Evolutionary conservation across 306 rosid species (phyloP).

Genomic region (Cicer bijugum): DNA sequence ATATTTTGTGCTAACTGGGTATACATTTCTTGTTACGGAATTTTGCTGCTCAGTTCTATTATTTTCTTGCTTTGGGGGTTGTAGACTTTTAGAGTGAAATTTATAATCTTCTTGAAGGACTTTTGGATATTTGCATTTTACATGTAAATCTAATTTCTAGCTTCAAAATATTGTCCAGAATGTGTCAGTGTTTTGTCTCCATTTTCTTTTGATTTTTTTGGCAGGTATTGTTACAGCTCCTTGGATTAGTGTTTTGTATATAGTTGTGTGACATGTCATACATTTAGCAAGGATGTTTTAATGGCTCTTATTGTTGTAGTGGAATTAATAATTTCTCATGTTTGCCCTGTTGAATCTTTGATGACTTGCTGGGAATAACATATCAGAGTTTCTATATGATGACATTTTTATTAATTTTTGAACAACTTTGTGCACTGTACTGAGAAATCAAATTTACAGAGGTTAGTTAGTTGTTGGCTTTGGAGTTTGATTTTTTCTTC

Average conservation of each 20-base stretch:
- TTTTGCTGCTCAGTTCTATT: not conserved
- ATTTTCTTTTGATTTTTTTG: not conserved
- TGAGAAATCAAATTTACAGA: slow-evolving; percentile 19
- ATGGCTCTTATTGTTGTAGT: slow-evolving; percentile 23
- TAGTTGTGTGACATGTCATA: not conserved
- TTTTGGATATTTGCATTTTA: slow-evolving; percentile 13
- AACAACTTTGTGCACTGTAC: not conserved
- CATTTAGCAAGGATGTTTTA: slow-evolving; percentile 26
- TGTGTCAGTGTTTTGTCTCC: slow-evolving; percentile 22
- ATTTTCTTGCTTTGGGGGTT: slow-evolving; percentile 30
- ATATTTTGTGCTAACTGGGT: slow-evolving; percentile 3
- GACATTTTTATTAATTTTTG: slow-evolving; percentile 31
- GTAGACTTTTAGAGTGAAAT: slow-evolving; percentile 9
- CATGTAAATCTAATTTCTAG: slow-evolving; percentile 4
- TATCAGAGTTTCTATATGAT: slow-evolving; percentile 10
- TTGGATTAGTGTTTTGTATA: slow-evolving; percentile 7
- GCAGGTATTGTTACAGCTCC: not conserved
- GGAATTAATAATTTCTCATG: not conserved
- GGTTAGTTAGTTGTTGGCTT: slow-evolving; percentile 31
- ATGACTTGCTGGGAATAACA: slow-evolving; percentile 3
- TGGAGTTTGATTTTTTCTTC: slow-evolving; percentile 43
- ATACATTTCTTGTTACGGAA: slow-evolving; percentile 7
- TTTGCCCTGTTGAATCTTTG: slow-evolving; percentile 10
- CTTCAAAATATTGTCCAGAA: slow-evolving; percentile 17
- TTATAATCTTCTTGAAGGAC: not conserved